Base-by-base conservation (phyloP, 2,329 filamentous ascomycete species). In the Monosporascus sp. region DNA sequence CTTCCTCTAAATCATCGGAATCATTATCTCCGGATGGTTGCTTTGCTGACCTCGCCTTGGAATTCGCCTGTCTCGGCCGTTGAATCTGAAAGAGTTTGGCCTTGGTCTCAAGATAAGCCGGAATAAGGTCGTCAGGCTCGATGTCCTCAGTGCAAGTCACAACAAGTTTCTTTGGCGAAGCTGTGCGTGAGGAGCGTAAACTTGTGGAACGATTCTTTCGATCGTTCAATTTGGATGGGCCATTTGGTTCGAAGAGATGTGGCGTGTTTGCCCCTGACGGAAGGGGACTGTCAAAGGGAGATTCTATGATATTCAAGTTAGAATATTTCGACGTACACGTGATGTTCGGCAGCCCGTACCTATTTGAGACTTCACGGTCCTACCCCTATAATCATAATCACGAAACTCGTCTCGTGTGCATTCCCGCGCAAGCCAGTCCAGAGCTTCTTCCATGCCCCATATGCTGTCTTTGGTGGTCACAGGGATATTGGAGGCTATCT, bases 381-480 rank as follows among this genome's bases (percentile, higher is more conserved):
- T 76, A 15, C 63, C 61, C 50, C 67, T 72, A 52, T 75, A 77
- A 20, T 88, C 84, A 67, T 94, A 95, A 47, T 83, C 78, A 6
- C 88, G 88, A 37, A 93, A 76, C 61, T 92, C 86, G 1, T 84
- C 80, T 57, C 78, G 73, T 15, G 79, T 73, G 61, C 86, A 89
- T 65, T 94, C 83, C 58, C 89, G 76, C n/a, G 90, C 89, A 51
- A 97, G 79, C 90, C 91, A 96, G 62, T 97, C 90, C 20, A 99
- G 69, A 25, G 89, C 85, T 70, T 96, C 92, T 56, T 95, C 87
- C 37, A 97, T 73, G 9, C 92, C 91, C 89, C 90, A 96, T 15
- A 91, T 80, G 44, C 79, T 78, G 57, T 90, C 88, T 60, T 83
- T 86, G 55, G 69, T 75, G 20, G 74, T 72, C 11, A 74, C 64